Conservation (phyloP, 202 grass and related monocot genomes). For the Setaria viridis region DNA sequence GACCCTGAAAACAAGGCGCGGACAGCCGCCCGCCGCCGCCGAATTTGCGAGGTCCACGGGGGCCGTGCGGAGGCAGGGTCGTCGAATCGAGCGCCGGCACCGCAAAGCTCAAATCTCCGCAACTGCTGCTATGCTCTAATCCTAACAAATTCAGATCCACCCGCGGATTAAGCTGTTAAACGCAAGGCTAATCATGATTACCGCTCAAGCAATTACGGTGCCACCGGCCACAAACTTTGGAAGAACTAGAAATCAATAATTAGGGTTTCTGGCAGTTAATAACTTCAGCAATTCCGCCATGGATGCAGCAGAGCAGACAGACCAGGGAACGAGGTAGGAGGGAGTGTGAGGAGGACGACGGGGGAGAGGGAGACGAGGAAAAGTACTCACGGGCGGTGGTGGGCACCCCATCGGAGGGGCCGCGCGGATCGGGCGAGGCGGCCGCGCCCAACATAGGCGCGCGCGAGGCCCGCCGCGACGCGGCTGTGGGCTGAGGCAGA, state of each 20-base stretch:
- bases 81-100: not conserved
- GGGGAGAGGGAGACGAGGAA: not conserved
- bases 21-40: not conserved
- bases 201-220: not conserved
- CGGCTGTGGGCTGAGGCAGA: not conserved
- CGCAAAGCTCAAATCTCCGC: not conserved
- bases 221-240: not conserved
- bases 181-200: not conserved
- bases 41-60: not conserved
- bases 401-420: constrained; percentile 9
- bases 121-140: not conserved
- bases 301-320: not conserved
- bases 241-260: not conserved
- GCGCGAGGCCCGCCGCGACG: not conserved
- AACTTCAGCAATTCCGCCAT: constrained; percentile 23
- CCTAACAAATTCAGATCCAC: constrained; percentile 5
- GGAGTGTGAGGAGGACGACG: not conserved
- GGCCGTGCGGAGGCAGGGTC: not conserved
- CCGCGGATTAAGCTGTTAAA: not conserved
- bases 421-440: constrained; percentile 5
- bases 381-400: constrained; percentile 39
- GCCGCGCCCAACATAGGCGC: constrained; percentile 28
- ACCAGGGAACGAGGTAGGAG: not conserved
- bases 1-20: not conserved
- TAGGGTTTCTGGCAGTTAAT: not conserved